These are phyloP conservation scores for Syzygium aqueum DNA, from an alignment of 345 rosid species.

Conservation along the genomic window DNA sequence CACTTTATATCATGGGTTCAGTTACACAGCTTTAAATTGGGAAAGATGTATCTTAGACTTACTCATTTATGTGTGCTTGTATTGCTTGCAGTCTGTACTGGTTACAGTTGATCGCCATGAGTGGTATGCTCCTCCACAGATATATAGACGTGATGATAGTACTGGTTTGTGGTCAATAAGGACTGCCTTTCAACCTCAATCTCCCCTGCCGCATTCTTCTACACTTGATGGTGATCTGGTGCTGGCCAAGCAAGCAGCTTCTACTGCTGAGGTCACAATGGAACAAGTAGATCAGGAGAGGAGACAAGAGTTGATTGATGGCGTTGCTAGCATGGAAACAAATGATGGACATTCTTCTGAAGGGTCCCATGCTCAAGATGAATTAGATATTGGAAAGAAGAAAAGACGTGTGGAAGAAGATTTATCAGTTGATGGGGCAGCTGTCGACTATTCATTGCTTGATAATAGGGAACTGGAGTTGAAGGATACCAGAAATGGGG, in stretches of 20 bases:
- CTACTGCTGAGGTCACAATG: slow-evolving; percentile 27
- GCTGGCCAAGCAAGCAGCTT: slow-evolving; percentile 10
- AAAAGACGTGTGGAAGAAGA: slow-evolving; percentile 55
- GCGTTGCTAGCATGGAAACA: slow-evolving; percentile 42
- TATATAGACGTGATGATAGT: slow-evolving; percentile 82
- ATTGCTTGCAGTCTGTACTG: slow-evolving; percentile 60
- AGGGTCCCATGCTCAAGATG: slow-evolving; percentile 30
- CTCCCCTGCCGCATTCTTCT: slow-evolving; percentile 19
- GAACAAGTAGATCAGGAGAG: slow-evolving; percentile 39
- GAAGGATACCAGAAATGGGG: slow-evolving; percentile 33
- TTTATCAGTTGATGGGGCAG: slow-evolving; percentile 29
- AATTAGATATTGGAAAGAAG: slow-evolving; percentile 45
- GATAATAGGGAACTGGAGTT: slow-evolving; percentile 38
- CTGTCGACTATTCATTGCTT: slow-evolving; percentile 27
- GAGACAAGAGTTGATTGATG: slow-evolving; percentile 40
- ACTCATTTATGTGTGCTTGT: neutral
- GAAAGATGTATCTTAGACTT: neutral
- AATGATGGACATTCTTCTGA: slow-evolving; percentile 36
- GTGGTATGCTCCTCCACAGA: slow-evolving; percentile 92
- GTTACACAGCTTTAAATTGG: neutral
- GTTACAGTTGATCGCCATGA: slow-evolving; percentile 91
- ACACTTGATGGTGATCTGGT: slow-evolving; percentile 19
- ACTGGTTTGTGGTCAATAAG: slow-evolving; percentile 76
- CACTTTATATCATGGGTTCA: neutral
- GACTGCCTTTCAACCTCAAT: slow-evolving; percentile 43